These are phyloP conservation scores for Pseudomicrostroma phylloplanum DNA, from an alignment of 1,284 basidiomycete genomes.

Conservation along the genomic window DNA sequence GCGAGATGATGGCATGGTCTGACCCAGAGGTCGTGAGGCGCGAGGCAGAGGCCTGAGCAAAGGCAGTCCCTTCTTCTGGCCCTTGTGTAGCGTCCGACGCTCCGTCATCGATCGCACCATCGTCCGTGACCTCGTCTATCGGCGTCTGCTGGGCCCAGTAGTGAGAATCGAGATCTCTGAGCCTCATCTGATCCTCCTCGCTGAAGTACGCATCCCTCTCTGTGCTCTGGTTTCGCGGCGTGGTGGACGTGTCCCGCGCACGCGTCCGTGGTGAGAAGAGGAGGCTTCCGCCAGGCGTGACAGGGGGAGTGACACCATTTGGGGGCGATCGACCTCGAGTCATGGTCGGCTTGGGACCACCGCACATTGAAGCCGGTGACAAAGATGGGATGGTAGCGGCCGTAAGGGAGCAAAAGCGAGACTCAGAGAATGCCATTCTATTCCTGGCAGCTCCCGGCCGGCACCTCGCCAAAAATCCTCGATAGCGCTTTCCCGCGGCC, in stretches of 20 bases:
- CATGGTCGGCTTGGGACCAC: neutral
- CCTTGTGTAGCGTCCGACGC: no score
- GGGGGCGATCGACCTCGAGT: neutral
- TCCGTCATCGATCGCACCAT: no score
- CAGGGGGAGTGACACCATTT: constrained; percentile 4
- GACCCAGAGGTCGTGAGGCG: neutral
- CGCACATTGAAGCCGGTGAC: neutral
- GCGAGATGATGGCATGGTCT: constrained; percentile 4
- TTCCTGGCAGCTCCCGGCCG: no score
- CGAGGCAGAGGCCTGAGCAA: no score
- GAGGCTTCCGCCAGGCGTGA: constrained; percentile 8
- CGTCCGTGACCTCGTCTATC: no score
- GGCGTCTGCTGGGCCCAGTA: constrained; percentile 9
- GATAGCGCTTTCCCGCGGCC: no score
- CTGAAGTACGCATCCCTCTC: constrained; percentile 2
- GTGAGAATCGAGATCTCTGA: constrained; percentile 7
- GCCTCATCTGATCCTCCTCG: constrained; percentile 7
- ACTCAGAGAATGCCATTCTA: no score
- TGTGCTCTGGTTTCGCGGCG: neutral
- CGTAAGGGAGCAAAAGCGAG: no score
- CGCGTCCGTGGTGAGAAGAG: constrained; percentile 2
- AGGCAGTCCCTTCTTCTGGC: no score
- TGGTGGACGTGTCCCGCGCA: neutral
- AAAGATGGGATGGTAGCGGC: no score
- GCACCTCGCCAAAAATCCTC: no score